Evolutionary conservation across 129 eudicot species (phyloP), one percentile per base, ranked within the genome.

Genomic region (Smallanthus sonchifolius): DNA sequence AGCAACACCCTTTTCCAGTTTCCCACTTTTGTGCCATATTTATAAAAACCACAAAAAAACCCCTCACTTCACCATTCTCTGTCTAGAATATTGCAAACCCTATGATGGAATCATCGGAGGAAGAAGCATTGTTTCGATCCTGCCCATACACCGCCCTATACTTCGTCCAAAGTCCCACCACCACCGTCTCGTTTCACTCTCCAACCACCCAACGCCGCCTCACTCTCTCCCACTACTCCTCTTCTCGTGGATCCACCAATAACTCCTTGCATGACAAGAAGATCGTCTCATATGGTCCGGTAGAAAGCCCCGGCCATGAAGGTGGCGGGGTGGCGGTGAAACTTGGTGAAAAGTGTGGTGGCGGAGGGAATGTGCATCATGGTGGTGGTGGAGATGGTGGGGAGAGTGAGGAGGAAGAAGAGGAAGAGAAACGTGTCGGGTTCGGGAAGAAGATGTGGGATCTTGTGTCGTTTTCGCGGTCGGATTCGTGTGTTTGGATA

Each of bases 161-260:
- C 89, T 88, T 83, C 73, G 90, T 91, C 17, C 91, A 87, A 67
- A 91, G 95, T 67, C 95, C 94, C 2, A 77, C 91, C 32, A 66
- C 92, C 5, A 30, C 70, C 64, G 45, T 43, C 49, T 59, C 82
- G 20, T 73, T 54, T 17, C 83, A 65, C 39, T 68, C 80, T 0
- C 69, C 82, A 10, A 66, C 77, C 56, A 75, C 59, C 47, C 85
- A 67, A 65, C 82, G 70, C 7, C 76, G 67, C 39, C 67, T 78
- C 39, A 59, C 92, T 6, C 89, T 85, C 62, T 85, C 87, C 4
- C 91, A 69, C 38, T 91, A 86, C 79, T 90, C 96, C 1, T 90
- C 96, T 7, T 87, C 97, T 19, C 87, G 80, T 1, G 89, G 91
- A 38, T 87, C 96, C 37, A 90, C 70, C 52, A 85, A 76, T 73